Conservation (phyloP, 257 asterid genomes). For the Plantago elongata region DNA sequence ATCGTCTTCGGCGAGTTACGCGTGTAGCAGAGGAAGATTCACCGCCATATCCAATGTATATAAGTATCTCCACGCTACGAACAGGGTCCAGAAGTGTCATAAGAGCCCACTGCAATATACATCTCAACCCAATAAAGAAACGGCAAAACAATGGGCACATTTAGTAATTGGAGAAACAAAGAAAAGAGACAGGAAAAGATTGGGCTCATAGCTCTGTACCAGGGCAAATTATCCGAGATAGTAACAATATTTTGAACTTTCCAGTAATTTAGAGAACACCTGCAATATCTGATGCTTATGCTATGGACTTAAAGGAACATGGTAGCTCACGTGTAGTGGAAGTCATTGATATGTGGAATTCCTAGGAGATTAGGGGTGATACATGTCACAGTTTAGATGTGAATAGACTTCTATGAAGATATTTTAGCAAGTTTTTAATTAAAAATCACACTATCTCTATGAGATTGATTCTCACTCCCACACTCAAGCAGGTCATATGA, state of each 20-base stretch:
- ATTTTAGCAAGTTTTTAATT: background rate
- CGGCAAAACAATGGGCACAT: slow-evolving; percentile 10
- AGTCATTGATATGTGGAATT: too few species aligned
- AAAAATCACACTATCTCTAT: background rate
- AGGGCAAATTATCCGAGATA: too few species aligned
- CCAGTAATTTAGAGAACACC: too few species aligned
- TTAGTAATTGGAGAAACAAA: background rate
- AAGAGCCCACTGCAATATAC: slow-evolving; percentile 75
- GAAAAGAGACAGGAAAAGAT: background rate
- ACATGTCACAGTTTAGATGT: too few species aligned
- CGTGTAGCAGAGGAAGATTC: slow-evolving; percentile 81
- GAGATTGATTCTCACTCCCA: background rate
- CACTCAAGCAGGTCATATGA: background rate
- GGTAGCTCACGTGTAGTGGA: too few species aligned
- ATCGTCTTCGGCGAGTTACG: slow-evolving; percentile 78
- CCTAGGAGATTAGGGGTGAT: too few species aligned
- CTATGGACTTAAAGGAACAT: too few species aligned
- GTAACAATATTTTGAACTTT: too few species aligned
- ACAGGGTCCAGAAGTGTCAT: slow-evolving; percentile 92
- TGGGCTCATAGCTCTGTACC: too few species aligned
- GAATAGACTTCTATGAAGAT: background rate
- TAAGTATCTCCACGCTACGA: slow-evolving; percentile 71
- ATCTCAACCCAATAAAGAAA: slow-evolving; percentile 8
- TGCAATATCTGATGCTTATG: too few species aligned
- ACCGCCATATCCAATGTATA: slow-evolving; percentile 84